Conservation (phyloP, 129 eudicot genomes). For the Flaveria trinervia region DNA sequence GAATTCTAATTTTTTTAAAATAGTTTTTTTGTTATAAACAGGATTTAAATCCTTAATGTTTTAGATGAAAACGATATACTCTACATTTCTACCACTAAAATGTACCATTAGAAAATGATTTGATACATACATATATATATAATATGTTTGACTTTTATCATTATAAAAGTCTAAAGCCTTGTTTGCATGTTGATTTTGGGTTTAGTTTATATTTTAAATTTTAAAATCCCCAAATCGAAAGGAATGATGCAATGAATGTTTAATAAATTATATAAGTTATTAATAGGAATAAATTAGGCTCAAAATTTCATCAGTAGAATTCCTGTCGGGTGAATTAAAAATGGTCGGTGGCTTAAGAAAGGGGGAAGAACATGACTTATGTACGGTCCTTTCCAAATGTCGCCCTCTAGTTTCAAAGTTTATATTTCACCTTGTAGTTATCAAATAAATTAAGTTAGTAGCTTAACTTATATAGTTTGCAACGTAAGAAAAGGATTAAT, state of each 20-base stretch:
- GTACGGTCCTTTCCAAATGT: not conserved
- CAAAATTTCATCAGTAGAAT: not conserved
- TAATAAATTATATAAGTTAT: not conserved
- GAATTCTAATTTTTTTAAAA: too few species aligned
- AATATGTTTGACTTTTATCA: conserved; percentile 3
- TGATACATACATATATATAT: not conserved
- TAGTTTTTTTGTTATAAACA: too few species aligned
- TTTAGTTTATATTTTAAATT: not conserved
- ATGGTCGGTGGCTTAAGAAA: not conserved
- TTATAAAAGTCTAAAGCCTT: not conserved
- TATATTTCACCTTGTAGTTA: not conserved
- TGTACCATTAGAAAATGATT: not conserved
- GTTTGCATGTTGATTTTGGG: not conserved
- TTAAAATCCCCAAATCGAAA: not conserved
- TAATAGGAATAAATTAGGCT: not conserved
- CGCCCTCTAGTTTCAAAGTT: not conserved
- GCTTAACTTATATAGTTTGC: too few species aligned
- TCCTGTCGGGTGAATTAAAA: conserved; percentile 2
- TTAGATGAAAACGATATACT: too few species aligned
- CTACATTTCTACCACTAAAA: too few species aligned
- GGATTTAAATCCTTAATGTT: too few species aligned
- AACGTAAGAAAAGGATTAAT: too few species aligned
- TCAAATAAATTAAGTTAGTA: not conserved
- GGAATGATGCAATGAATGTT: conserved; percentile 7
- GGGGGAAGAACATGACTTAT: not conserved